phyloP scores from a whole-genome alignment of 768 basidiomycete species.

The Rhizopogon salebrosus region DNA sequence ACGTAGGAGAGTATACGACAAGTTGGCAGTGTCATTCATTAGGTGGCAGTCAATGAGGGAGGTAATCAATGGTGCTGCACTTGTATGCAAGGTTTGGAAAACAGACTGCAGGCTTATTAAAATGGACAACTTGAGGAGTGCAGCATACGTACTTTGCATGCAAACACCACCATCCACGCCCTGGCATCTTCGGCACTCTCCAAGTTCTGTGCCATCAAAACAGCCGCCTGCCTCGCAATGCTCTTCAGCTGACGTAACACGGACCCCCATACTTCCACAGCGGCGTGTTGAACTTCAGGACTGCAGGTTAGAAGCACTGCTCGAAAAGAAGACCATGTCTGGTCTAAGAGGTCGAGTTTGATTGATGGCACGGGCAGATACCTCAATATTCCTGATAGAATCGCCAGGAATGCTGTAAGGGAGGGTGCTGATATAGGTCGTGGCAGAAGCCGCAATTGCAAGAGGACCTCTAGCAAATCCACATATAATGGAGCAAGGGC shows the following conservation, averaged over 20 bases:
- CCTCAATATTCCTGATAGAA: slow-evolving; percentile 66
- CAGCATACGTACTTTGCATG: no score
- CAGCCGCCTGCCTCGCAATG: slow-evolving; percentile 47
- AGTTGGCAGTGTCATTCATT: no score
- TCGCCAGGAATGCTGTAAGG: slow-evolving; percentile 60
- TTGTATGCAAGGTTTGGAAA: slow-evolving; percentile 76
- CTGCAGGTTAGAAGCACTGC: slow-evolving; percentile 59
- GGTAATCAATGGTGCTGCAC: slow-evolving; percentile 55
- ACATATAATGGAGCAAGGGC: slow-evolving; percentile 63
- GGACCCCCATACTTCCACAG: slow-evolving; percentile 86
- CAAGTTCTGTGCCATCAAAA: slow-evolving; percentile 46
- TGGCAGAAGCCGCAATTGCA: slow-evolving; percentile 51
- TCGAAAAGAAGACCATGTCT: slow-evolving; percentile 70
- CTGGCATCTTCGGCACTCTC: slow-evolving; percentile 54
- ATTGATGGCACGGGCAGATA: slow-evolving; percentile 67
- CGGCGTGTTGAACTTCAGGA: slow-evolving; percentile 68
- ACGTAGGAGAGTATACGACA: no score
- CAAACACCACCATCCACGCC: no score
- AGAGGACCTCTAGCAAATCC: slow-evolving; percentile 48
- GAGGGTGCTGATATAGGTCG: slow-evolving; percentile 54
- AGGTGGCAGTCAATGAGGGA: no score
- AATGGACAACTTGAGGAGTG: not conserved
- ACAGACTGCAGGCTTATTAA: slow-evolving; percentile 49
- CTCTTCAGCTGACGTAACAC: slow-evolving; percentile 68
- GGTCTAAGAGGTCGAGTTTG: slow-evolving; percentile 42